Evolutionary conservation across 768 basidiomycete species (phyloP).

Genomic region (Suillus placidus): DNA sequence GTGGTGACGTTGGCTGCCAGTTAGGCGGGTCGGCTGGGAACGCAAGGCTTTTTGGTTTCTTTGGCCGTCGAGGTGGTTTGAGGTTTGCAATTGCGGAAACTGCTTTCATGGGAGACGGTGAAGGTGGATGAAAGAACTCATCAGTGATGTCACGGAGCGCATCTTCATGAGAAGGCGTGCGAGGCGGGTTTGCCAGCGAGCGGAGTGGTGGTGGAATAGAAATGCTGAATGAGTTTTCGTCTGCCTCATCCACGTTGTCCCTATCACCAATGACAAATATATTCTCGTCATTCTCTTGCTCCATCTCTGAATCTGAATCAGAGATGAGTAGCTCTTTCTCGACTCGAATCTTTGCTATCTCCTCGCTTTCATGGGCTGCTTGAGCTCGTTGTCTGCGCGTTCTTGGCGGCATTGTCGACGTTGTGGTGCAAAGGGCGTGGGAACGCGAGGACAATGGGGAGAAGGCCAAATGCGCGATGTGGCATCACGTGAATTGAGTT

Average conservation of each 20-base stretch:
- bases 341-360: neutral
- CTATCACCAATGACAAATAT: neutral
- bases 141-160: conserved; percentile 36
- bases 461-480: neutral
- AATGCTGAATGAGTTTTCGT: conserved; percentile 17
- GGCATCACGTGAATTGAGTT: conserved; percentile 4
- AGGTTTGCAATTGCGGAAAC: conserved; percentile 13
- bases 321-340: neutral
- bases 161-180: conserved; percentile 28
- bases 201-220: conserved; percentile 14
- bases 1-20: conserved; percentile 35
- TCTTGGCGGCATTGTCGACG: conserved; percentile 15
- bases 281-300: conserved; percentile 14
- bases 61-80: conserved; percentile 35
- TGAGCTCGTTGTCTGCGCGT: conserved; percentile 21
- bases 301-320: neutral
- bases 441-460: conserved; percentile 15
- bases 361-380: conserved; percentile 24
- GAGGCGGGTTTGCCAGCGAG: conserved; percentile 18
- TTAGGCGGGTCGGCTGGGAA: conserved; percentile 36
- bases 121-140: conserved; percentile 38
- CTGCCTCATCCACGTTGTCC: conserved; percentile 2
- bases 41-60: conserved; percentile 34
- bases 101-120: conserved; percentile 32
- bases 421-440: conserved; percentile 21